phyloP scores from a whole-genome alignment of 2,329 filamentous ascomycete genomes.

The Aspergillus fumigatiaffinis region DNA sequence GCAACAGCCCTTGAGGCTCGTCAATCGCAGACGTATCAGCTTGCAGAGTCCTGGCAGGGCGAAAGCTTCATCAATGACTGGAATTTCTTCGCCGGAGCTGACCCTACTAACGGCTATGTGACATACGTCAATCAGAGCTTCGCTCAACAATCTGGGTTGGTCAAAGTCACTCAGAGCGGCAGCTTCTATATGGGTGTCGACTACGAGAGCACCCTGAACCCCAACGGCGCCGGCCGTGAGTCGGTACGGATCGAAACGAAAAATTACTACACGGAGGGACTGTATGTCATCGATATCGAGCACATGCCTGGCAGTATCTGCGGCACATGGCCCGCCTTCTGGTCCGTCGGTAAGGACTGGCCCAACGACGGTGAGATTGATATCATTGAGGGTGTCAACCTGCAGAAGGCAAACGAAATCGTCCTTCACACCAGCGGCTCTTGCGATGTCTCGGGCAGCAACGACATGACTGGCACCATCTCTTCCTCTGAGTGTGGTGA shows the following conservation, averaged over 20 bases:
- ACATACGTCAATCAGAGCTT: conserved; percentile 43
- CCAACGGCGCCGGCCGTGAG: conserved; percentile 38
- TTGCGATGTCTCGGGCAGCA: conserved; percentile 39
- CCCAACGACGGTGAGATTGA: conserved; percentile 47
- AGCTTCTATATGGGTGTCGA: conserved; percentile 46
- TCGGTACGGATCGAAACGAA: conserved; percentile 45
- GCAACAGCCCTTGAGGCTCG: conserved; percentile 12
- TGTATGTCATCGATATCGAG: conserved; percentile 46
- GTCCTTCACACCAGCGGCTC: conserved; percentile 47
- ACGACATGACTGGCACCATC: conserved; percentile 48
- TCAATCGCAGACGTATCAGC: conserved; percentile 28
- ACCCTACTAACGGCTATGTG: conserved; percentile 51
- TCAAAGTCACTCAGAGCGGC: conserved; percentile 31
- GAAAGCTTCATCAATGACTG: conserved; percentile 49
- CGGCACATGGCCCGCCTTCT: conserved; percentile 51
- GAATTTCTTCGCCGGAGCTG: conserved; percentile 45
- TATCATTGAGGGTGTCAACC: conserved; percentile 51
- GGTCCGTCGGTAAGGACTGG: conserved; percentile 42
- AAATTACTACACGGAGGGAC: conserved; percentile 42
- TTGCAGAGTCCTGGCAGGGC: conserved; percentile 43
- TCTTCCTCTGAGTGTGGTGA: conserved; percentile 49
- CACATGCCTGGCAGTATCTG: conserved; percentile 48
- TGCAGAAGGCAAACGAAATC: conserved; percentile 41
- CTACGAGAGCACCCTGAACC: conserved; percentile 31
- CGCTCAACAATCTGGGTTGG: conserved; percentile 35